A percentile compares a stretch with the other conserved stretches of the same genome.
phyloP scores from a whole-genome alignment of 108 stramenopile species.

The Hondaea fermentalgiana region DNA sequence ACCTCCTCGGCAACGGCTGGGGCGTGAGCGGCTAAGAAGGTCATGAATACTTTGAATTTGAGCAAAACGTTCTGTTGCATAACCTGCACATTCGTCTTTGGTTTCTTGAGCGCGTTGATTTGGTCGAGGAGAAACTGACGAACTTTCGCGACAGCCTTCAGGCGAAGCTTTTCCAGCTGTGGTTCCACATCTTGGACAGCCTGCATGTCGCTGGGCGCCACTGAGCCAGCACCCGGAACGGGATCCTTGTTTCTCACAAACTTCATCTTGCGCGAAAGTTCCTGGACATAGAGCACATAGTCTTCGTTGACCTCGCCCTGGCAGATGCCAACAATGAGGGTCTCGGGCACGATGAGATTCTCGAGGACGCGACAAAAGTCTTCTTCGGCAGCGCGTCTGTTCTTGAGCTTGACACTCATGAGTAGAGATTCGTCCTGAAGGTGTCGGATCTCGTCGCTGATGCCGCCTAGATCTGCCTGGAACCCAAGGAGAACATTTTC shows the following conservation, averaged over 20 bases:
- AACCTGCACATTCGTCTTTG: constrained; percentile 91
- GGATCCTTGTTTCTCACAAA: constrained; percentile 42
- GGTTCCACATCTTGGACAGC: constrained; percentile 80
- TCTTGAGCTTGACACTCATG: constrained; percentile 70
- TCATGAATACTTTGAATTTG: constrained; percentile 69
- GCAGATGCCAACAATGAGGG: constrained; percentile 68
- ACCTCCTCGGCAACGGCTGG: constrained; percentile 81
- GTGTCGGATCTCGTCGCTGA: constrained; percentile 84
- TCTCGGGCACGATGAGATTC: constrained; percentile 76
- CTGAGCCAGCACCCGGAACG: constrained; percentile 44
- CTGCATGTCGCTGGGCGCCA: constrained; percentile 67
- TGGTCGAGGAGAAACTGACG: constrained; percentile 73
- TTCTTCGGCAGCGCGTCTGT: constrained; percentile 79
- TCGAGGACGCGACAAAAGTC: constrained; percentile 75
- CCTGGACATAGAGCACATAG: constrained; percentile 76
- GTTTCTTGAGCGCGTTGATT: constrained; percentile 50
- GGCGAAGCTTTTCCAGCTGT: constrained; percentile 69
- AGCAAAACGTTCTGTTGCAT: constrained; percentile 84
- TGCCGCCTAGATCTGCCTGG: constrained; percentile 92
- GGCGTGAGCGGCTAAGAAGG: constrained; percentile 74
- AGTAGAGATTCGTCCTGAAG: constrained; percentile 80
- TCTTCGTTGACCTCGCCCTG: constrained; percentile 74
- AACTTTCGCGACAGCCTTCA: constrained; percentile 64
- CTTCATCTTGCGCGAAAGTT: constrained; percentile 69
- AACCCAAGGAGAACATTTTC: constrained; percentile 95